phyloP scores from a whole-genome alignment of 2,329 filamentous ascomycete genomes.

The Colletotrichum tofieldiae region DNA sequence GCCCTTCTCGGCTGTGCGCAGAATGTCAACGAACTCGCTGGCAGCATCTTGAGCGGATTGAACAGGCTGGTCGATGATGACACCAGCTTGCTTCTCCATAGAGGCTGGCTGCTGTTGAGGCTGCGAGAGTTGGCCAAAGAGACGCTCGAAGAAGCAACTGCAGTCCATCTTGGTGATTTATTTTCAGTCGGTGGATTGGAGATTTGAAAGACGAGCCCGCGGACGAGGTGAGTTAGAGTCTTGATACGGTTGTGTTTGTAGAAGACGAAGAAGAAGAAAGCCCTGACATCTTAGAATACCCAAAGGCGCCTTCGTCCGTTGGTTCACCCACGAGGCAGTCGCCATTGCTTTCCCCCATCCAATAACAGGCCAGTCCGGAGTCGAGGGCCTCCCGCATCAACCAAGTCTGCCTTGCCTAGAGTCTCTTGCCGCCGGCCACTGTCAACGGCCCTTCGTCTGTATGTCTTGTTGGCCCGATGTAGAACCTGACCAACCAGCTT shows the following conservation, averaged over 20 bases:
- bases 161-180: conserved; percentile 3
- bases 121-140: neutral
- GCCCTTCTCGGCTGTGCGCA: conserved; percentile 27
- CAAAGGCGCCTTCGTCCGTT: neutral
- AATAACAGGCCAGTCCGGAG: neutral
- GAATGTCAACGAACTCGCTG: conserved; percentile 25
- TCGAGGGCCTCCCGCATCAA: conserved; percentile 22
- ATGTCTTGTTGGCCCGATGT: conserved; percentile 1
- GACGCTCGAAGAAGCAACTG: neutral
- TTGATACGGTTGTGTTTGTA: neutral
- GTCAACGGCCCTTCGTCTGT: neutral
- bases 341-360: neutral
- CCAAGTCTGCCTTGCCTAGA: conserved; percentile 1
- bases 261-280: neutral
- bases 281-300: neutral
- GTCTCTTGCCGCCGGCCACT: conserved; percentile 7
- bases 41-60: conserved; percentile 19
- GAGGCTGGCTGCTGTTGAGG: neutral
- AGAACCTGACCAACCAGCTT: neutral
- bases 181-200: neutral
- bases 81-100: neutral
- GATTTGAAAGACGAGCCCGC: neutral
- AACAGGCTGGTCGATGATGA: conserved; percentile 17
- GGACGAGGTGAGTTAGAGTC: neutral
- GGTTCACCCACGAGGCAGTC: no score